phyloP scores from a whole-genome alignment of 768 basidiomycete species.

The Amylocystis lapponica region DNA sequence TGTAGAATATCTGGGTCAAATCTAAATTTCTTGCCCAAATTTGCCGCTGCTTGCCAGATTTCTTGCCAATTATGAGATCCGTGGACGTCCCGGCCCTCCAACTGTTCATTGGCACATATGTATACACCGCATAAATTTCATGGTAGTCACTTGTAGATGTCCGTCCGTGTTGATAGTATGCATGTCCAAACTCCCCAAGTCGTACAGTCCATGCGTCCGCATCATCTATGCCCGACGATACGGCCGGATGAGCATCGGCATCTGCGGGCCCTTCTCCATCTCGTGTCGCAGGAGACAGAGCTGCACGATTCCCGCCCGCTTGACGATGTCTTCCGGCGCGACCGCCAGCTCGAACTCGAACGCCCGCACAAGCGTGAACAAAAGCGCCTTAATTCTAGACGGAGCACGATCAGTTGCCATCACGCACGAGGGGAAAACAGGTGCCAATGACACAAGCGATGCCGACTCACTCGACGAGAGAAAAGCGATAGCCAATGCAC shows the following conservation, averaged over 20 bases:
- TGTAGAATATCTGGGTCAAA: too few species aligned
- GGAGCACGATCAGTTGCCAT: conserved; percentile 9
- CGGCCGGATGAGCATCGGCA: conserved; percentile 17
- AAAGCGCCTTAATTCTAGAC: conserved; percentile 25
- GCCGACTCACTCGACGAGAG: conserved; percentile 49
- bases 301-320: conserved; percentile 11
- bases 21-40: too few species aligned
- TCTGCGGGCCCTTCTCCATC: conserved; percentile 10
- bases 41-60: too few species aligned
- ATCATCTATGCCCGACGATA: too few species aligned
- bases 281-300: conserved; percentile 15
- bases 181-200: too few species aligned
- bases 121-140: too few species aligned
- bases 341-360: conserved; percentile 27
- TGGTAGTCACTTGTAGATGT: too few species aligned
- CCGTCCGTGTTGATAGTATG: too few species aligned
- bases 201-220: too few species aligned
- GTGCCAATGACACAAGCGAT: background rate
- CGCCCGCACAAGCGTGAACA: conserved; percentile 25
- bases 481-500: conserved; percentile 65
- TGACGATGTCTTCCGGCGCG: conserved; percentile 14
- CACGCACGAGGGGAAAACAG: conserved; percentile 15
- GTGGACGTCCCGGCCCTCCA: too few species aligned
- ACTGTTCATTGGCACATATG: too few species aligned
- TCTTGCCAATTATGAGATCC: too few species aligned